Conservation (phyloP, 345 rosid genomes). For the Eucalyptus grandis region DNA sequence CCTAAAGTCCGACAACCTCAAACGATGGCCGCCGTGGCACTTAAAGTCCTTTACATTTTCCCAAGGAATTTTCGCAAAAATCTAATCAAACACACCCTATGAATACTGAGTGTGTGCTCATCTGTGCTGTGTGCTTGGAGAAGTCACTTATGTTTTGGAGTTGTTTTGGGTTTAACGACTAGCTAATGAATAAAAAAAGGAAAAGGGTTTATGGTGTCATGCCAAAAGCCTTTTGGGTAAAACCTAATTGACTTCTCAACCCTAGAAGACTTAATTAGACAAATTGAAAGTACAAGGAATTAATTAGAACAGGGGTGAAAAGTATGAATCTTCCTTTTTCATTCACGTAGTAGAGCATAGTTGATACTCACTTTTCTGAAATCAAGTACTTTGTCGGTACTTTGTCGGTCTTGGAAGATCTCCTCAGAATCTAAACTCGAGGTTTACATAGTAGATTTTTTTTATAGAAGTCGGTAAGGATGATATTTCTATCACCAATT, state of each 20-base stretch:
- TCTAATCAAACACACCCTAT: no score
- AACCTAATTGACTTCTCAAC: no score
- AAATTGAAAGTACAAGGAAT: not conserved
- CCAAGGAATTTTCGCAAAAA: no score
- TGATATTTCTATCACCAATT: not conserved
- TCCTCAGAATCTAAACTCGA: not conserved
- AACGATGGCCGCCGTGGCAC: no score
- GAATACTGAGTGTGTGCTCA: not conserved
- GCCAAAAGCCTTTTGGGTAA: not conserved
- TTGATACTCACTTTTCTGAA: not conserved
- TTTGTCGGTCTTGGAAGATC: no score
- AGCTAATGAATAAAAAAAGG: no score
- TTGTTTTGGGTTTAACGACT: not conserved
- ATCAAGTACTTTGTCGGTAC: no score
- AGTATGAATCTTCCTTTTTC: not conserved
- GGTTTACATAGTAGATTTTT: not conserved
- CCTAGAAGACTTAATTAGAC: not conserved
- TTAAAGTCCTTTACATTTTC: no score
- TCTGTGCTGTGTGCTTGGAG: not conserved
- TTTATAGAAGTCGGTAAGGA: not conserved
- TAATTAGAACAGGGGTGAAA: not conserved
- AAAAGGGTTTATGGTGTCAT: not conserved
- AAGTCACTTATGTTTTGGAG: not conserved
- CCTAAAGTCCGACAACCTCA: no score
- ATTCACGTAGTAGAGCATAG: not conserved